phyloP scores from a whole-genome alignment of 2,329 filamentous ascomycete species.

The Delphinella strobiligena region DNA sequence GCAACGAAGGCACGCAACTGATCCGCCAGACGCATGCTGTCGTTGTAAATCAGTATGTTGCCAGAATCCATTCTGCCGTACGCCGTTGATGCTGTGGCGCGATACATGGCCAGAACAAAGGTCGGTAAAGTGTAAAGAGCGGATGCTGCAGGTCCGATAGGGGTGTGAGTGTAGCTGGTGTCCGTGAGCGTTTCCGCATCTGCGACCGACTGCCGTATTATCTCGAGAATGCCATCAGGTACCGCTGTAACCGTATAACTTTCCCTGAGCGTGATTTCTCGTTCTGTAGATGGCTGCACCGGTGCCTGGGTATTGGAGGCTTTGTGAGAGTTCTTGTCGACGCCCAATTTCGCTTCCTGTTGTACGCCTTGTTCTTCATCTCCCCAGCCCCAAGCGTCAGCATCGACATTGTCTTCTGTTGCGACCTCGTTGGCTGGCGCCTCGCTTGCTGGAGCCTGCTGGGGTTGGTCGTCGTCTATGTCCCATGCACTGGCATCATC shows the following conservation, averaged over 20 bases:
- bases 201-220: conserved; percentile 43
- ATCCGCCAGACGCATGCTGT: conserved; percentile 46
- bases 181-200: conserved; percentile 43
- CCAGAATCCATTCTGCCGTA: conserved; percentile 50
- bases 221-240: conserved; percentile 62
- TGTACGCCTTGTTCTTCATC: conserved; percentile 42
- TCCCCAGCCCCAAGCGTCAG: conserved; percentile 76
- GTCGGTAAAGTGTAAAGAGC: conserved; percentile 63
- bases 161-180: conserved; percentile 31
- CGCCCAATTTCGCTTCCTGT: conserved; percentile 8
- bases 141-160: conserved; percentile 54
- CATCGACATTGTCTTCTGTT: conserved; percentile 23
- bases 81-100: conserved; percentile 62
- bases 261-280: conserved; percentile 60
- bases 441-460: not conserved
- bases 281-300: conserved; percentile 18
- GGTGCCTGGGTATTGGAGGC: conserved; percentile 6
- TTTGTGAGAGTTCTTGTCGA: not conserved
- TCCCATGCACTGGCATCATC: conserved; percentile 40
- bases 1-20: conserved; percentile 37
- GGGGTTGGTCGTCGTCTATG: conserved; percentile 25
- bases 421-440: conserved; percentile 4
- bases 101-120: conserved; percentile 64
- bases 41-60: conserved; percentile 55
- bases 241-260: conserved; percentile 81